Evolutionary conservation across 768 basidiomycete genomes (phyloP).

Genomic region (Boletus vermiculosoides): DNA sequence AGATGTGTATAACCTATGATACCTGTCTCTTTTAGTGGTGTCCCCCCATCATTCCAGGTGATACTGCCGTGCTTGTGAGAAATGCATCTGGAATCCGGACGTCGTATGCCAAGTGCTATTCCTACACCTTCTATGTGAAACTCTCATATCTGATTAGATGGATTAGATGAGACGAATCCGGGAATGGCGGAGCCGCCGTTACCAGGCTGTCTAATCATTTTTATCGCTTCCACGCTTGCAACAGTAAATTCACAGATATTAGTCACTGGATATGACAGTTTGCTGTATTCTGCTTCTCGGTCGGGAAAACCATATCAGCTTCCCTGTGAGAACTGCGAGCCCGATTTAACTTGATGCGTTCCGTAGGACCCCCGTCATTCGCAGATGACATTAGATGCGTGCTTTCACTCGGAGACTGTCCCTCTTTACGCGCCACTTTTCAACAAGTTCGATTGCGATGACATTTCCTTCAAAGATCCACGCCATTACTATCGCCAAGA

Average conservation of each 20-base stretch:
- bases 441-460: conserved; percentile 38
- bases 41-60: no score
- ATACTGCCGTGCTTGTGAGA: not conserved
- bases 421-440: conserved; percentile 34
- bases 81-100: not conserved
- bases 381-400: conserved; percentile 1
- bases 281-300: not conserved
- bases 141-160: not conserved
- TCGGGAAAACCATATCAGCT: not conserved
- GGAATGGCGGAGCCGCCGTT: not conserved
- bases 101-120: not conserved
- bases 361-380: not conserved
- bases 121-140: no score
- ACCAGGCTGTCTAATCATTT: no score
- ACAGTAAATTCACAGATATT: not conserved
- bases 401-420: conserved; percentile 18
- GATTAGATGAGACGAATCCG: no score
- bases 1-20: not conserved
- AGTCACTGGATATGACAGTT: not conserved
- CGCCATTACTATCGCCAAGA: conserved; percentile 69
- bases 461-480: conserved; percentile 60
- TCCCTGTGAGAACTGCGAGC: not conserved
- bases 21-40: not conserved
- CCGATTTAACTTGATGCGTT: not conserved
- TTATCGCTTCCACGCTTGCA: no score